Base-by-base conservation (phyloP, 495 filamentous ascomycete genomes). In the Penicillium coffeae region DNA sequence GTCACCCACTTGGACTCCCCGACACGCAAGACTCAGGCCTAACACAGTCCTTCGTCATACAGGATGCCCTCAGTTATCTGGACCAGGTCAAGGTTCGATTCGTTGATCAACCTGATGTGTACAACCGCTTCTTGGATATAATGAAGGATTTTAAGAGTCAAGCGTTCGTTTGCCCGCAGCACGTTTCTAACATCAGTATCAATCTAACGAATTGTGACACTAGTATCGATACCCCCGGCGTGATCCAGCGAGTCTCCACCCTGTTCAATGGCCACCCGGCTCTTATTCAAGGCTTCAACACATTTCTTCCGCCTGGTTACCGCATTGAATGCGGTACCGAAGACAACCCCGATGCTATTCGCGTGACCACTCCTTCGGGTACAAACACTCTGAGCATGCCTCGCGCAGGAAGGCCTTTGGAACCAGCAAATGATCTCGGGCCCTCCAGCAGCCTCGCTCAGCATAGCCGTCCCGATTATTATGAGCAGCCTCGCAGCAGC, bases 111-210 rank as follows among this genome's bases (percentile, higher is more conserved):
- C 92, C 93, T 8, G 94, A 99, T 65, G 93, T 99, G 2, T 99
- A 99, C 60, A 99, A 99, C 63, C 81, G 86, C 16, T 99, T 99
- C 59, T 70, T 99, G 43, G 93, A 99, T 55, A 99, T 99, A 42
- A 99, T 99, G 94, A 99, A 99, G 66, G 94, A 99, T 52, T 99
- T 99, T 72, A 99, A 99, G 72, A 95, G 90, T 58, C 91, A 95
- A 71, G 88, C 90, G 83, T 93, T 70, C 73, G 88, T 78, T 32
- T 45, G 1, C 13, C n/a, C 13, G 5, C 6, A n/a, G 5, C 15
- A 3, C 21, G n/a, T 38, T 27, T 1, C 2, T 32, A 7, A 33
- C 37, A 35, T 36, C 19, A 0, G 18, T 36, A 25, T 25, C 14
- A 14, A 30, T 9, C 43, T 18, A 8, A 48, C 33, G 38, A 13